Base-by-base conservation (phyloP, 345 rosid species). In the Eucalyptus sp. region DNA sequence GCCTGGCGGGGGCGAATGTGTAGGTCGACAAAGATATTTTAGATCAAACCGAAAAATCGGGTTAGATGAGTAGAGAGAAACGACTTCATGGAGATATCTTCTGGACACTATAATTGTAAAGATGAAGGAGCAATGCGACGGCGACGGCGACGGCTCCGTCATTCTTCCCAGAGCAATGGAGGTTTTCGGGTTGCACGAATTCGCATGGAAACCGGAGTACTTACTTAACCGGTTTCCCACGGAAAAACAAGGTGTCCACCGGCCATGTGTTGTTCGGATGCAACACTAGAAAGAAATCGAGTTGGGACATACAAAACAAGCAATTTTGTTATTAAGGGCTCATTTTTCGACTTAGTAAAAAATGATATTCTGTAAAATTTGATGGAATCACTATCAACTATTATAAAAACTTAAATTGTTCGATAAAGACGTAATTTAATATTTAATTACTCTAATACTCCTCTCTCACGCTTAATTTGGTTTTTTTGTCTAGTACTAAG, bases 371-470 rank as follows among this genome's bases (percentile, higher is more conserved):
- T 3, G 3, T 20, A 2, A 52, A 4, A 52, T 52, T 52, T 52
- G 2, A 2, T 7, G 25, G 0, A 1, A 52, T 52, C 1, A 52
- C 0, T 18, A 52, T 52, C 25, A 20, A 52, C 1, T 52, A 52
- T 52, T 52, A 4, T 20, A 52, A 52, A 52, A 52, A 20, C 0
- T 52, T 52, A 52, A 52, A 52, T 1, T 52, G 10, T 52, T 52
- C 0, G 2, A 18, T 52, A 0, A 52, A 18, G 0, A 18, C 0
- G 9, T 52, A 7, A 52, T 52, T 52, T 52, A 52, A 52, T 52
- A 52, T 18, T 18, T 18, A 52, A 52, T 18, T 52, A 52, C 58
- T 52, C 10, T 52, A 52, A 52, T 52, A 20, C 1, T 1, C 1
- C 0, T 52, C 58, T 20, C 2, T 20, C 25, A 8, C 10, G 0